These are phyloP conservation scores for Elongisporangium senticosum DNA, from an alignment of 352 stramenopile genomes.

Conservation along the genomic window DNA sequence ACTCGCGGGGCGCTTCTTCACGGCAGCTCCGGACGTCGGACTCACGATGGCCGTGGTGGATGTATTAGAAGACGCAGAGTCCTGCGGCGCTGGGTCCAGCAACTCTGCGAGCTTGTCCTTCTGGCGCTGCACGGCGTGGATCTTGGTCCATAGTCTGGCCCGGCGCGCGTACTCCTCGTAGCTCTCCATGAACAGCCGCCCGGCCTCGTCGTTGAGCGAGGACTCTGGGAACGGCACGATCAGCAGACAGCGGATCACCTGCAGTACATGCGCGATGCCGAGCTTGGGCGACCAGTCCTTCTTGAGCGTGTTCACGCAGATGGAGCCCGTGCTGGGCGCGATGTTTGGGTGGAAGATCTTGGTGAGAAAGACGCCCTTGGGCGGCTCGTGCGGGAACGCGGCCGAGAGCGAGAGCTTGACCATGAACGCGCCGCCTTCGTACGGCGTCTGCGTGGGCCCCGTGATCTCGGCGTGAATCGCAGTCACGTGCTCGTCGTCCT, in stretches of 20 bases:
- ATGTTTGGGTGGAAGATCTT: slow-evolving; percentile 99
- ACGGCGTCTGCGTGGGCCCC: slow-evolving; percentile 96
- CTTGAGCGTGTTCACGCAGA: slow-evolving; percentile 99
- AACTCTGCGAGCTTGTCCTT: slow-evolving; percentile 3
- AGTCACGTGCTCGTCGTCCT: slow-evolving; percentile 85
- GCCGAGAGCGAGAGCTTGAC: slow-evolving; percentile 93
- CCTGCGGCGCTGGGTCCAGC: neutral
- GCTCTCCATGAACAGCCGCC: slow-evolving; percentile 98
- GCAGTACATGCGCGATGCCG: slow-evolving; percentile 95
- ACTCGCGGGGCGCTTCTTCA: slow-evolving; percentile 45
- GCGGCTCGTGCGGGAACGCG: slow-evolving; percentile 80
- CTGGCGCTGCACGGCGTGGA: slow-evolving; percentile 75
- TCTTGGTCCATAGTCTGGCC: slow-evolving; percentile 86
- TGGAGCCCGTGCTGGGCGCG: slow-evolving; percentile 92
- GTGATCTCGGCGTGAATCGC: slow-evolving; percentile 96
- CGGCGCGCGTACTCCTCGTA: slow-evolving; percentile 96
- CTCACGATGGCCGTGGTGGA: neutral
- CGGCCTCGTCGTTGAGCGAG: slow-evolving; percentile 98
- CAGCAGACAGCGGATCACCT: slow-evolving; percentile 98
- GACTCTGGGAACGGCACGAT: slow-evolving; percentile 99
- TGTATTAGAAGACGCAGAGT: neutral
- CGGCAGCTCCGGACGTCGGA: slow-evolving; percentile 3
- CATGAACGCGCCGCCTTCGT: slow-evolving; percentile 94
- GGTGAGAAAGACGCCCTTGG: slow-evolving; percentile 95
- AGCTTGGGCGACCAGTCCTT: slow-evolving; percentile 95